Conservation (phyloP, 768 basidiomycete species). For the Trametes cinnabarina region DNA sequence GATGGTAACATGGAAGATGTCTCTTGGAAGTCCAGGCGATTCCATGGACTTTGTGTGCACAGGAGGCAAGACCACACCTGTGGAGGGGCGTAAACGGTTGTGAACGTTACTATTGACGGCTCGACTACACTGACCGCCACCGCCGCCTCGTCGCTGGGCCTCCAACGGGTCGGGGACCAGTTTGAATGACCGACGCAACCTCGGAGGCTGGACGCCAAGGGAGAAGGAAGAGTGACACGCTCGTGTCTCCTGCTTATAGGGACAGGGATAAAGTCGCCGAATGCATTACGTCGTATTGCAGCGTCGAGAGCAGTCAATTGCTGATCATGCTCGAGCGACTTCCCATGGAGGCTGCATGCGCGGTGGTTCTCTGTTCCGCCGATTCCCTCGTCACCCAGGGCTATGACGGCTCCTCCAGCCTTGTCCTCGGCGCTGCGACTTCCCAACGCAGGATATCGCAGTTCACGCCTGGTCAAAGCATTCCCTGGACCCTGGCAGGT, state of each 20-base stretch:
- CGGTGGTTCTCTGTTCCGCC: background rate
- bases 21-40: background rate
- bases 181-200: too few species aligned
- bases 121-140: conserved; percentile 1
- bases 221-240: background rate
- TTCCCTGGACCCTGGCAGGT: background rate
- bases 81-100: background rate
- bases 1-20: background rate
- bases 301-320: background rate
- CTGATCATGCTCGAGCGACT: background rate
- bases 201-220: background rate
- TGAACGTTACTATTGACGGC: too few species aligned
- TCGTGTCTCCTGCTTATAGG: background rate
- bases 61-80: background rate
- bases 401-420: background rate
- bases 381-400: background rate
- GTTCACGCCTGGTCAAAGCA: background rate
- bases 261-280: background rate
- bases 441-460: background rate
- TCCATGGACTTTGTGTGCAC: background rate
- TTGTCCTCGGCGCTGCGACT: background rate
- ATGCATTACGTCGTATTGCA: background rate
- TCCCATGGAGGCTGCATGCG: conserved; percentile 11
- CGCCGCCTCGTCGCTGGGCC: too few species aligned
- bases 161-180: background rate